phyloP scores from a whole-genome alignment of 192 early-diverging fungal species.

The Cladochytrium replicatum region DNA sequence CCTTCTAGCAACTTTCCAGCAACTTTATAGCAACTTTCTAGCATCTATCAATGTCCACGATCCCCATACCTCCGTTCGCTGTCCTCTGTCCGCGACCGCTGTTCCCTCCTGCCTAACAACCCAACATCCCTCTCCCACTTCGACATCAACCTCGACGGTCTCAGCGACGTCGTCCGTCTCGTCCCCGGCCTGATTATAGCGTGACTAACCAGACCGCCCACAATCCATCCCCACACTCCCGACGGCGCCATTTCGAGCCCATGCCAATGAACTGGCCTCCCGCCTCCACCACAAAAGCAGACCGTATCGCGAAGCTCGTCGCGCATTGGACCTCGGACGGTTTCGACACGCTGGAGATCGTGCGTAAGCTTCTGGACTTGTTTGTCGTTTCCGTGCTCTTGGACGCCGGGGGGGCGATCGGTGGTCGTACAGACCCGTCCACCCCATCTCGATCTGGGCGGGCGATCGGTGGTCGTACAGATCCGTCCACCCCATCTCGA shows the following conservation, averaged over 20 bases:
- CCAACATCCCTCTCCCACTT: slow-evolving; percentile 58
- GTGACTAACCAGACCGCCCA: slow-evolving; percentile 56
- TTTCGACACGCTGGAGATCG: slow-evolving; percentile 20
- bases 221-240: slow-evolving; percentile 81
- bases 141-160: slow-evolving; percentile 50
- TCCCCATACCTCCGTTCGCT: slow-evolving; percentile 14
- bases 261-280: slow-evolving; percentile 14
- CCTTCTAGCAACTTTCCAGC: too few species aligned
- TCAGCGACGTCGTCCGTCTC: slow-evolving; percentile 55
- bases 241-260: slow-evolving; percentile 78
- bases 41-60: too few species aligned
- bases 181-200: slow-evolving; percentile 56
- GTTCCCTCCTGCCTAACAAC: slow-evolving; percentile 46
- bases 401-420: slow-evolving; percentile 75
- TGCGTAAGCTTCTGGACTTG: slow-evolving; percentile 68
- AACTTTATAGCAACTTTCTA: too few species aligned
- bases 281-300: slow-evolving; percentile 14
- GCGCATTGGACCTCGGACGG: slow-evolving; percentile 32
- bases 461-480: slow-evolving; percentile 70
- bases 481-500: slow-evolving; percentile 1
- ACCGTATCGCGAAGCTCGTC: slow-evolving; percentile 11
- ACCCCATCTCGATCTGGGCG: slow-evolving; percentile 25
- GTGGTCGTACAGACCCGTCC: slow-evolving; percentile 57
- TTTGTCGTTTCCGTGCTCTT: slow-evolving; percentile 83
- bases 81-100: slow-evolving; percentile 62